A percentile compares a stretch with the other conserved stretches of the same genome.
These are phyloP conservation scores for Xylaria intraflava DNA, from an alignment of 495 filamentous ascomycete species.

Conservation along the genomic window DNA sequence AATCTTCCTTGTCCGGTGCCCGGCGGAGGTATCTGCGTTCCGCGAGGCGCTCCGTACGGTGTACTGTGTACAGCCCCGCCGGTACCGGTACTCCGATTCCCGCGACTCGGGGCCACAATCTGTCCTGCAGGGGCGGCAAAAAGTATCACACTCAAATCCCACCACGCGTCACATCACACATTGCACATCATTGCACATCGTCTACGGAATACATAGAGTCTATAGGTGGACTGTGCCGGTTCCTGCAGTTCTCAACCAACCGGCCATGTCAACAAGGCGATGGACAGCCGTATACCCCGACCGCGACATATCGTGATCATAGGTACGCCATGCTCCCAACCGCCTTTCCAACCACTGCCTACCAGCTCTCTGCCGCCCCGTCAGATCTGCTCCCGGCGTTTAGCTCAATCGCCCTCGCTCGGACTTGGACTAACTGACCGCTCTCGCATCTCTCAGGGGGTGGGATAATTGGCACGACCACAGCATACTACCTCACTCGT, in stretches of 20 bases:
- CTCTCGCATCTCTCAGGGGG: conserved; percentile 52
- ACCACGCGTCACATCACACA: neutral
- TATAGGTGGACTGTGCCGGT: too few relatives aligned
- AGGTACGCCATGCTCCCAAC: conserved; percentile 40
- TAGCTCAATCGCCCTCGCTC: neutral
- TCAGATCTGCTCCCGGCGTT: neutral
- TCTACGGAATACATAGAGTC: too few relatives aligned
- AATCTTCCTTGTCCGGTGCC: too few relatives aligned
- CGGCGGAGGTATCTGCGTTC: too few relatives aligned
- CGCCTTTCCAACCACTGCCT: neutral
- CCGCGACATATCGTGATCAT: conserved; percentile 62
- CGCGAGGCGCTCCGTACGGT: too few relatives aligned
- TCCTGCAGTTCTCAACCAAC: conserved; percentile 1
- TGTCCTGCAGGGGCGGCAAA: too few relatives aligned
- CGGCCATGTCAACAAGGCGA: conserved; percentile 27
- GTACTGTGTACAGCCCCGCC: too few relatives aligned
- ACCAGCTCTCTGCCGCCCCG: neutral
- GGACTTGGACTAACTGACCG: conserved; percentile 3
- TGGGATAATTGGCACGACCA: conserved; percentile 90
- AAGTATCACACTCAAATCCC: too few relatives aligned
- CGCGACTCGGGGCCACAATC: too few relatives aligned
- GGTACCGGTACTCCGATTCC: too few relatives aligned
- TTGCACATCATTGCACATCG: neutral
- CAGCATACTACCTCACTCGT: conserved; percentile 87
- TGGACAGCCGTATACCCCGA: conserved; percentile 27